Evolutionary conservation across 345 rosid species (phyloP).

Genomic region (Eucalyptus erythrocorys): DNA sequence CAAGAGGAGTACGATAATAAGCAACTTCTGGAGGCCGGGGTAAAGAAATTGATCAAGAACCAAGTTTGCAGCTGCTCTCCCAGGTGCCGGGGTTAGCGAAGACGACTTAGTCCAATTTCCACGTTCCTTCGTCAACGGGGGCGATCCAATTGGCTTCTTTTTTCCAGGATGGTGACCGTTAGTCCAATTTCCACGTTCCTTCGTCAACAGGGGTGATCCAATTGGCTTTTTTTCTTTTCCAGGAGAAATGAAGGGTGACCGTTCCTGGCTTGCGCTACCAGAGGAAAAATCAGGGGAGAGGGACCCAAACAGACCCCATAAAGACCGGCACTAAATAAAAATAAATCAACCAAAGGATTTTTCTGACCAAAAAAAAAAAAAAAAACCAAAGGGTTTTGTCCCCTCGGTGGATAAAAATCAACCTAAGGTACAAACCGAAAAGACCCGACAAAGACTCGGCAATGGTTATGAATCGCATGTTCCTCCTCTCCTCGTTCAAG

Average conservation of each 20-base stretch:
- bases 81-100: background rate
- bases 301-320: accelerated
- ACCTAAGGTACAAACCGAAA: background rate
- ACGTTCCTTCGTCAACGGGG: background rate
- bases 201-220: no score
- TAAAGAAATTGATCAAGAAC: background rate
- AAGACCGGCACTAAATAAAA: background rate
- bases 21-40: no score
- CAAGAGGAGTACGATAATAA: no score
- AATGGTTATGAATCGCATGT: background rate
- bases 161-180: background rate
- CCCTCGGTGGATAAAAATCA: no score
- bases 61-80: background rate
- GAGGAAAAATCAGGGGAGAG: accelerated
- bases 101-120: background rate
- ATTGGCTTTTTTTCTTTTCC: no score
- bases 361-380: no score
- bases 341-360: background rate
- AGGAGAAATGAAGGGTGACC: background rate
- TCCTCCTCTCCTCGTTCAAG: background rate
- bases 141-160: background rate
- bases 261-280: background rate
- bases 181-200: no score
- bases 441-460: background rate
- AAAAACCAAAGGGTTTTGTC: no score